These are phyloP conservation scores for Saccharomyces pastorianus DNA, from an alignment of 1,139 yeast species.

Conservation along the genomic window DNA sequence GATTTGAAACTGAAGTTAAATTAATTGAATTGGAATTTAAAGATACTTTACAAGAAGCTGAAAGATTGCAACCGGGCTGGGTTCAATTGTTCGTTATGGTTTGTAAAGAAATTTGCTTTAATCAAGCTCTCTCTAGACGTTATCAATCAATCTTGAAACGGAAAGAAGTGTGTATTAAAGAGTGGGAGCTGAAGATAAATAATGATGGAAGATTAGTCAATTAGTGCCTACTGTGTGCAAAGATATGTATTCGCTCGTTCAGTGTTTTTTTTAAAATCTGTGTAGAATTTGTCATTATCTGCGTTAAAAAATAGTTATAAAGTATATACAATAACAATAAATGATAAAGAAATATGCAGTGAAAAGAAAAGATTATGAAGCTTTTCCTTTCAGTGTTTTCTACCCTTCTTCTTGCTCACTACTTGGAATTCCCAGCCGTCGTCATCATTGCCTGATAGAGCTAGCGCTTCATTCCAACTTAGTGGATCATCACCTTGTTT, in stretches of 20 bases:
- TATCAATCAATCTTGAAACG: slow-evolving; percentile 55
- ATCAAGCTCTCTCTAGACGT: slow-evolving; percentile 83
- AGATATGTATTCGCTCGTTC: background rate
- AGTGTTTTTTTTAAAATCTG: background rate
- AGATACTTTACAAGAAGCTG: slow-evolving; percentile 73
- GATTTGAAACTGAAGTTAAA: slow-evolving; percentile 70
- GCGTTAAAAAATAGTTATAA: background rate
- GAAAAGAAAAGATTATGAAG: background rate
- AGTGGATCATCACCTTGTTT: slow-evolving; percentile 47
- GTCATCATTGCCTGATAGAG: slow-evolving; percentile 48
- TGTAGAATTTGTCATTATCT: background rate
- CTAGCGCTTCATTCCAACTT: slow-evolving; percentile 61
- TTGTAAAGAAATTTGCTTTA: slow-evolving; percentile 84
- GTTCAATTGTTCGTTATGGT: slow-evolving; percentile 64
- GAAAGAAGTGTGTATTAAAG: slow-evolving; percentile 38
- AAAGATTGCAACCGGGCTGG: slow-evolving; percentile 71
- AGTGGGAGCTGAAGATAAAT: slow-evolving; percentile 42
- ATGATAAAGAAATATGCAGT: background rate
- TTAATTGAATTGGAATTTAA: slow-evolving; percentile 69
- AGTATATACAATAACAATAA: slow-evolving; percentile 1
- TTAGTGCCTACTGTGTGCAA: slow-evolving; percentile 3
- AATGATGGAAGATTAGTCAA: slow-evolving; percentile 29
- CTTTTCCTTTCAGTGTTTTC: slow-evolving; percentile 24
- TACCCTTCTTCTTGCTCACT: slow-evolving; percentile 55
- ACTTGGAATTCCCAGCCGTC: slow-evolving; percentile 83